phyloP scores from a whole-genome alignment of 257 asterid genomes.

The Solanum bukasovii region DNA sequence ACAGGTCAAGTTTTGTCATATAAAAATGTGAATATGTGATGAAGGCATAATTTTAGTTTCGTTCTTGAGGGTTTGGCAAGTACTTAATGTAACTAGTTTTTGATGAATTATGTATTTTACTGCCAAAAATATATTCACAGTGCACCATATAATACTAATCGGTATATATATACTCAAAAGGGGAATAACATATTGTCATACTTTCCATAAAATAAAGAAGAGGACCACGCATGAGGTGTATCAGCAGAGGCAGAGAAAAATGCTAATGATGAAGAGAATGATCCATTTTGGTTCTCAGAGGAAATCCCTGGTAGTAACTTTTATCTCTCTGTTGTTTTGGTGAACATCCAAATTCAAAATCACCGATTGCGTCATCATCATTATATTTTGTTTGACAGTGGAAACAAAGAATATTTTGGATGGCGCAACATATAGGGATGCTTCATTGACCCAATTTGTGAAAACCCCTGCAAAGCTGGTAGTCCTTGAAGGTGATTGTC shows the following conservation, averaged over 20 bases:
- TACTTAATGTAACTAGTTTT: not conserved
- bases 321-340: conserved; percentile 4
- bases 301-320: conserved; percentile 57
- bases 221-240: conserved; percentile 31
- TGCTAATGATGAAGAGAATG: conserved; percentile 19
- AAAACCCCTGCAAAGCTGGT: conserved; percentile 85
- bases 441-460: conserved; percentile 28
- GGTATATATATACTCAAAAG: not conserved
- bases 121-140: not conserved
- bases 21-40: not conserved
- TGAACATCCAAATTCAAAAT: not conserved
- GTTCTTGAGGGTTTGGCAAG: not conserved
- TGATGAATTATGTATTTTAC: not conserved
- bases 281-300: conserved; percentile 63
- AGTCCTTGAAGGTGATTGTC: conserved; percentile 91
- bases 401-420: conserved; percentile 64
- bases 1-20: not conserved
- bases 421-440: conserved; percentile 23
- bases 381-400: conserved; percentile 34
- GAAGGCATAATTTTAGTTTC: not conserved
- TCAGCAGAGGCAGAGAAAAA: conserved; percentile 29
- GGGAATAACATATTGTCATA: not conserved
- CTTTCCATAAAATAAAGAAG: conserved; percentile 29
- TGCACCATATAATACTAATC: not conserved
- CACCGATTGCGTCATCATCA: not conserved